phyloP scores from a whole-genome alignment of 495 filamentous ascomycete species.

The Neurospora hispaniola region DNA sequence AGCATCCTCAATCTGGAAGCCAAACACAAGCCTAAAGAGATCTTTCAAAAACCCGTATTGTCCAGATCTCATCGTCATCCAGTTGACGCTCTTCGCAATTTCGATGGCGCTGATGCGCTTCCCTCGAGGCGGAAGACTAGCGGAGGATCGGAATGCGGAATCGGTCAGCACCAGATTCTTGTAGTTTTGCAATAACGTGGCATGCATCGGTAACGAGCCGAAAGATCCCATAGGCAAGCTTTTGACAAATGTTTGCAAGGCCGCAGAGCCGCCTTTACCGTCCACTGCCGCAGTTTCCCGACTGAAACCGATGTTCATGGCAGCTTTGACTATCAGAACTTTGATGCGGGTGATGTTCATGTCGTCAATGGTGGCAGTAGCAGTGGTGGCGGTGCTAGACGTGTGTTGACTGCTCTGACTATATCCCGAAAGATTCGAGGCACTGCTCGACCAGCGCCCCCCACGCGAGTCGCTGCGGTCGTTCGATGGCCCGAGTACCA shows the following conservation, averaged over 20 bases:
- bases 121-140: conserved; percentile 40
- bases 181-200: conserved; percentile 61
- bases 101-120: conserved; percentile 55
- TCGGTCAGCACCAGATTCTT: conserved; percentile 65
- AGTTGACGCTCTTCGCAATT: conserved; percentile 61
- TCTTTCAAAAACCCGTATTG: conserved; percentile 68
- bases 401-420: conserved; percentile 60
- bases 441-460: conserved; percentile 62
- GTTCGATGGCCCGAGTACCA: conserved; percentile 62
- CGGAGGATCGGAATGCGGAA: conserved; percentile 48
- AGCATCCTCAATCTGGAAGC: conserved; percentile 67
- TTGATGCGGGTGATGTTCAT: conserved; percentile 63
- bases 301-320: conserved; percentile 64
- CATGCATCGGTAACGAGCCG: conserved; percentile 58
- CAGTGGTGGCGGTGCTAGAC: conserved; percentile 65
- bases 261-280: conserved; percentile 24
- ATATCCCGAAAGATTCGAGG: conserved; percentile 62
- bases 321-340: conserved; percentile 68
- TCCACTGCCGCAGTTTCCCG: conserved; percentile 31
- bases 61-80: conserved; percentile 46
- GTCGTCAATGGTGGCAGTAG: conserved; percentile 51
- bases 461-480: conserved; percentile 28
- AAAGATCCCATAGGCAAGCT: conserved; percentile 67
- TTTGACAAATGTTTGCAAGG: conserved; percentile 62
- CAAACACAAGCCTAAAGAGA: conserved; percentile 75